Base-by-base conservation (phyloP, 352 stramenopile genomes). In the Phytophthora vignae region DNA sequence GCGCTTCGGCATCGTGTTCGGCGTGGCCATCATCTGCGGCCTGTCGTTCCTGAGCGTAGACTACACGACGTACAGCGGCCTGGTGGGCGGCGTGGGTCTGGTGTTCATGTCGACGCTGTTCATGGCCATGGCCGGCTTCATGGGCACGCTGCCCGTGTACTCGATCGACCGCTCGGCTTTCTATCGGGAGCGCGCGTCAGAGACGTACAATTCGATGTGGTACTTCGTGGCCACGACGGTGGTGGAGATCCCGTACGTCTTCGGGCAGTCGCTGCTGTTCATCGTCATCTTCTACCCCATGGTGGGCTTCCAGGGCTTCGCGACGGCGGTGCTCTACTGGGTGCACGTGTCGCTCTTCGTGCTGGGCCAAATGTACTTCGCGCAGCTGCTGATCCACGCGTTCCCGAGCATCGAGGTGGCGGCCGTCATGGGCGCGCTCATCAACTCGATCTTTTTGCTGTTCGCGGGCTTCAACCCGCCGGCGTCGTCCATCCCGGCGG, bases 31-130 rank as follows among this genome's bases (percentile, higher is more conserved):
- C 22, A 64, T 73, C 33, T 73, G 52, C 17, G 66, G 66, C 17
- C 53, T 68, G 57, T 54, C 59, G 5, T 73, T 64, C 52, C 44
- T 68, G 38, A 60, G 27, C 25, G 59, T 59, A 27, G 59, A 73
- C 56, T 73, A 73, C 58, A 55, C 66, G 38, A 60, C 58, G 40
- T 73, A 68, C 50, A 57, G n/a, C 19, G 66, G 66, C 17, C n/a
- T 68, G 17, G 44, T 59, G 2, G 58, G 49, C 15, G 58, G 66
- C 14, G 58, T 67, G 42, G 62, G 59, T 42, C 71, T 94, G 8
- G 85, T 95, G 19, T 97, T 94, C 71, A 77, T 90, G 15, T 79
- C 83, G 6, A 86, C 88, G 8, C 49, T 92, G 53, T 97, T 97
- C 58, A 79, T 90, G 29, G 76, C 69, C 25, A 76, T 93, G 38